phyloP scores from a whole-genome alignment of 108 stramenopile genomes.

The Halocafeteria seosinensis region DNA sequence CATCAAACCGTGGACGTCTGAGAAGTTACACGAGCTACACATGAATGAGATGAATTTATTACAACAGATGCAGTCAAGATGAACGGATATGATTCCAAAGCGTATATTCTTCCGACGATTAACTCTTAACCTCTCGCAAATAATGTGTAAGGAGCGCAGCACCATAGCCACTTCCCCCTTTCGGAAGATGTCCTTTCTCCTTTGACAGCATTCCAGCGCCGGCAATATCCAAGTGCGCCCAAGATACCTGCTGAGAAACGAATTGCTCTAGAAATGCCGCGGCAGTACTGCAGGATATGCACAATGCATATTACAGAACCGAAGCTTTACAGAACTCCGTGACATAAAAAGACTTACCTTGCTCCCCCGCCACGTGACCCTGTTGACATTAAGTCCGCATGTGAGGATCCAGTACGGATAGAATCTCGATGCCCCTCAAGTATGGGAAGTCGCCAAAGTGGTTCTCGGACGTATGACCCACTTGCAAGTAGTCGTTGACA shows the following conservation, averaged over 20 bases:
- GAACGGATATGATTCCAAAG: no score
- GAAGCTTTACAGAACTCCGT: no score
- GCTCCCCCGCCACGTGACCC: slow-evolving; percentile 7
- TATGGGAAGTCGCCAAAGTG: slow-evolving; percentile 7
- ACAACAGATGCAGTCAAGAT: no score
- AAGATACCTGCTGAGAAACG: not conserved
- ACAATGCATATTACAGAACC: no score
- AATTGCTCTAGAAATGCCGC: slow-evolving; percentile 7
- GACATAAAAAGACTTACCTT: no score
- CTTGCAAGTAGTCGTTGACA: not conserved
- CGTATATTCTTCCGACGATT: no score
- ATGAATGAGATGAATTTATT: no score
- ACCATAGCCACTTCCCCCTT: slow-evolving; percentile 4
- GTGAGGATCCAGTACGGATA: not conserved
- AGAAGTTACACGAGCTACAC: no score
- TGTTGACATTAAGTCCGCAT: slow-evolving; percentile 10
- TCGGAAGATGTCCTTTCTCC: not conserved
- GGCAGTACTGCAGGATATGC: slow-evolving; percentile 8
- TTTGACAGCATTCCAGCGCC: slow-evolving; percentile 5
- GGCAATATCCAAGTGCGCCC: slow-evolving; percentile 18
- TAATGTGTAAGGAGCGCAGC: not conserved
- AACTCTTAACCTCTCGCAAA: no score
- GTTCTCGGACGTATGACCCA: not conserved
- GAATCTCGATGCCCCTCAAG: not conserved
- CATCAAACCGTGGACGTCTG: no score